Evolutionary conservation across 2,329 filamentous ascomycete species (phyloP).

Genomic region (Trichophyton benhamiae): DNA sequence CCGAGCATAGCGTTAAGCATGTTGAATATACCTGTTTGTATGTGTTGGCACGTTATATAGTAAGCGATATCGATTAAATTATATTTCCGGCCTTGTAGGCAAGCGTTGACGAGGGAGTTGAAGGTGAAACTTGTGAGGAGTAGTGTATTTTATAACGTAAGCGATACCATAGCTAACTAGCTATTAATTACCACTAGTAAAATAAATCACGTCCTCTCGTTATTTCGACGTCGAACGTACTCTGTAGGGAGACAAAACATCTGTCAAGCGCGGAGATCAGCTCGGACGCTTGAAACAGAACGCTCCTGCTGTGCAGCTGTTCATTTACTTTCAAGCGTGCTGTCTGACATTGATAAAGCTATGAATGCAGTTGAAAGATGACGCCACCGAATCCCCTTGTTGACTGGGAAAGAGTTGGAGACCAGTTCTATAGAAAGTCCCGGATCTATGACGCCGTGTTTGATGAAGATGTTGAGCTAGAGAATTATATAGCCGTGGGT

Average conservation of each 20-base stretch:
- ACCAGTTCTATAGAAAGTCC: conserved; percentile 89
- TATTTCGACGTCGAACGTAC: not conserved
- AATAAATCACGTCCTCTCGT: not conserved
- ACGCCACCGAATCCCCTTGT: conserved; percentile 53
- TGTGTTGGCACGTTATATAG: too few species aligned
- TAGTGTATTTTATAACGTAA: not conserved
- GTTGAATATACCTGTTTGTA: too few species aligned
- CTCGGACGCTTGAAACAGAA: not conserved
- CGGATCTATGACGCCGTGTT: conserved; percentile 90
- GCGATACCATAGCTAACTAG: not conserved
- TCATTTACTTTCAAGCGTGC: not conserved
- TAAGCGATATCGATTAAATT: too few species aligned
- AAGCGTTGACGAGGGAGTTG: too few species aligned
- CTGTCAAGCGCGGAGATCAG: not conserved
- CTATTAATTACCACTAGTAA: not conserved
- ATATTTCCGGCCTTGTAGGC: too few species aligned
- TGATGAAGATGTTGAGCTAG: conserved; percentile 82
- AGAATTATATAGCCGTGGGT: conserved; percentile 83
- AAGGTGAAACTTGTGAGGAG: too few species aligned
- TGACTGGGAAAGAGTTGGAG: conserved; percentile 88
- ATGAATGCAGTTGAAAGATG: not conserved
- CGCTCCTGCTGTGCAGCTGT: not conserved
- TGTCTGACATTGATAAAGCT: not conserved
- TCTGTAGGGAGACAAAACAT: not conserved
- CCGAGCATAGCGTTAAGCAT: not conserved